These are phyloP conservation scores for Dacryopinax spathularia DNA, from an alignment of 768 basidiomycete species.

Conservation along the genomic window DNA sequence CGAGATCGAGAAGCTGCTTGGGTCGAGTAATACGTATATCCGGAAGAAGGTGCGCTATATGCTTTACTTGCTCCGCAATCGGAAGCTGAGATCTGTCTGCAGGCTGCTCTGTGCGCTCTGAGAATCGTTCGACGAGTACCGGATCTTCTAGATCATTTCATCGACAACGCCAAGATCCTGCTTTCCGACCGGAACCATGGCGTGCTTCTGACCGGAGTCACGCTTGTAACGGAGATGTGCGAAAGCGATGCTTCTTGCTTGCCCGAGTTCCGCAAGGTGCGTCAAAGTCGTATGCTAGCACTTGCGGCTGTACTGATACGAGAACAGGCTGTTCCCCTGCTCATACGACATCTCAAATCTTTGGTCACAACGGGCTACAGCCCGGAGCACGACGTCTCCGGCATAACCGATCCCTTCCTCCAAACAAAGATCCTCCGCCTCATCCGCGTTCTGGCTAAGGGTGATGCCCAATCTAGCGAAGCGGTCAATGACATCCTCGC, in stretches of 20 bases:
- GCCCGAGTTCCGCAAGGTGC: conserved; percentile 80
- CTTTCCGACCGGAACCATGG: conserved; percentile 95
- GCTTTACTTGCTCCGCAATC: not conserved
- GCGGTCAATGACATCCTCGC: conserved; percentile 97
- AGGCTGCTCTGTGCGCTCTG: conserved; percentile 92
- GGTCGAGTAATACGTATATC: conserved; percentile 96
- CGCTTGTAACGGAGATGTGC: conserved; percentile 91
- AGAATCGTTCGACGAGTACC: conserved; percentile 92
- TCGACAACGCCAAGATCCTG: conserved; percentile 72
- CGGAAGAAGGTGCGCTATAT: conserved; percentile 74
- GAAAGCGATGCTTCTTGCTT: conserved; percentile 55
- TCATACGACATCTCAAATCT: conserved; percentile 89
- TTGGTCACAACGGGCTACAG: conserved; percentile 93
- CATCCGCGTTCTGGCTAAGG: conserved; percentile 73
- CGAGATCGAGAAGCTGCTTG: conserved; percentile 93
- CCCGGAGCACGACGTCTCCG: conserved; percentile 98
- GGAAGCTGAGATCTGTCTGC: not conserved
- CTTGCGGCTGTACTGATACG: conserved; percentile 12
- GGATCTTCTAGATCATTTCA: conserved; percentile 87
- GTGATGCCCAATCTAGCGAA: conserved; percentile 77
- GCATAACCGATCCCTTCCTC: conserved; percentile 92
- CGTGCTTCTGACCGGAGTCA: conserved; percentile 84
- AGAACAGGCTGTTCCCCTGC: conserved; percentile 68
- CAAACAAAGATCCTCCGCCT: conserved; percentile 87
- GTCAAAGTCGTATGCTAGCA: conserved; percentile 17